These are phyloP conservation scores for Murraya koenigii DNA, from an alignment of 345 rosid genomes.

Conservation along the genomic window DNA sequence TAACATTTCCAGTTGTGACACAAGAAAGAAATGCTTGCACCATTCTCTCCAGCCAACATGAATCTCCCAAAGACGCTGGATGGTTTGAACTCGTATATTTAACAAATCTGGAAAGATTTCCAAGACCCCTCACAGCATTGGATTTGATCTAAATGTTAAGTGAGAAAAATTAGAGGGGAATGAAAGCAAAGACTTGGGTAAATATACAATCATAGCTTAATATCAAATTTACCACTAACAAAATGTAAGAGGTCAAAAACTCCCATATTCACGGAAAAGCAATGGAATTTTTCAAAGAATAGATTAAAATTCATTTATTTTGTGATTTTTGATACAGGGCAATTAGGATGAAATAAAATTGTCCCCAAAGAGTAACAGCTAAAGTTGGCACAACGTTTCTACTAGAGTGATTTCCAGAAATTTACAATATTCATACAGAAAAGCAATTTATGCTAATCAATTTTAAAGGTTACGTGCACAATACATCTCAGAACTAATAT, in stretches of 20 bases:
- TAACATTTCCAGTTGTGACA: conserved; percentile 92
- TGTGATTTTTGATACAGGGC: not conserved
- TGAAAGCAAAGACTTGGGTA: not conserved
- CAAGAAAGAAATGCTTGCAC: conserved; percentile 95
- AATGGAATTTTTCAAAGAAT: not conserved
- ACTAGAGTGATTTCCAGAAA: not conserved
- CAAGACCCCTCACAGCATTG: conserved; percentile 93
- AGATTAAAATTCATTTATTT: not conserved
- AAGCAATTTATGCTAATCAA: not conserved
- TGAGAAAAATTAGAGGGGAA: not conserved
- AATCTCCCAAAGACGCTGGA: conserved; percentile 33
- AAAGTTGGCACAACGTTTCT: not conserved
- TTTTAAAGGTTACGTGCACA: not conserved
- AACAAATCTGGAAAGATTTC: conserved; percentile 69
- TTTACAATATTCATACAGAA: not conserved
- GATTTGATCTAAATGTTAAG: conserved; percentile 51
- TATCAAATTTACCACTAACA: not conserved
- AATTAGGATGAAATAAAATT: not conserved
- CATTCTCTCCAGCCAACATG: conserved; percentile 60
- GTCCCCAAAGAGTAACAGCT: not conserved
- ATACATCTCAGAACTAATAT: not conserved
- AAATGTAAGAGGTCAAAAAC: not conserved
- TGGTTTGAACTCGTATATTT: conserved; percentile 27
- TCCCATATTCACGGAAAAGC: not conserved
- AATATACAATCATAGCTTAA: not conserved